Conservation (phyloP, 768 basidiomycete genomes). For the Tulasnella sp. region DNA sequence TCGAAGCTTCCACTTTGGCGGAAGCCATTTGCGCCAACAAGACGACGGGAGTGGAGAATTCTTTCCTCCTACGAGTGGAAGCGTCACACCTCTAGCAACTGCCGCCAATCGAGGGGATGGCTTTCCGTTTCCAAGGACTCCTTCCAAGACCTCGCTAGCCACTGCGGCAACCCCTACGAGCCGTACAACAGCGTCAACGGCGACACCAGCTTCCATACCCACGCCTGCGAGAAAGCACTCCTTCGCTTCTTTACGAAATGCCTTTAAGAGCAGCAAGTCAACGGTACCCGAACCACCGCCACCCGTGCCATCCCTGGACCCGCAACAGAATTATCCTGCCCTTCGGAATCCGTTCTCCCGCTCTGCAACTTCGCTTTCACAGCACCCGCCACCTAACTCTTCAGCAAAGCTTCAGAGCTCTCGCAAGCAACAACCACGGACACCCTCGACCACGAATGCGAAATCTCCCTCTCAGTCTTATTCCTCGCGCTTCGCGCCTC, state of each 20-base stretch:
- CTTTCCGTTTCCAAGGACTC: constrained; percentile 11
- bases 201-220: constrained; percentile 26
- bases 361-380: constrained; percentile 61
- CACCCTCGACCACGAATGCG: neutral
- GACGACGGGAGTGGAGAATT: constrained; percentile 33
- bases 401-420: neutral
- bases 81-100: constrained; percentile 6
- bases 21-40: constrained; percentile 36
- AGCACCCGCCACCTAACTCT: constrained; percentile 17
- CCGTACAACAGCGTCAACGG: neutral
- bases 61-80: constrained; percentile 17
- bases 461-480: neutral
- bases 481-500: neutral
- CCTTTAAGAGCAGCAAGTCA: constrained; percentile 59
- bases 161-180: neutral
- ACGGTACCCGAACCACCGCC: constrained; percentile 35
- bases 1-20: constrained; percentile 10
- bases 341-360: constrained; percentile 76
- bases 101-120: neutral
- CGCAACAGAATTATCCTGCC: constrained; percentile 41
- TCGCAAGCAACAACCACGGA: neutral
- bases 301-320: constrained; percentile 60
- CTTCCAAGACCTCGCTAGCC: constrained; percentile 58
- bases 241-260: constrained; percentile 77
- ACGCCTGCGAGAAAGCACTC: constrained; percentile 70